Percentiles rank a stretch among this genome's conserved stretches.
Evolutionary conservation across 768 basidiomycete species (phyloP).

Genomic region (Agrocybe chaxingu): DNA sequence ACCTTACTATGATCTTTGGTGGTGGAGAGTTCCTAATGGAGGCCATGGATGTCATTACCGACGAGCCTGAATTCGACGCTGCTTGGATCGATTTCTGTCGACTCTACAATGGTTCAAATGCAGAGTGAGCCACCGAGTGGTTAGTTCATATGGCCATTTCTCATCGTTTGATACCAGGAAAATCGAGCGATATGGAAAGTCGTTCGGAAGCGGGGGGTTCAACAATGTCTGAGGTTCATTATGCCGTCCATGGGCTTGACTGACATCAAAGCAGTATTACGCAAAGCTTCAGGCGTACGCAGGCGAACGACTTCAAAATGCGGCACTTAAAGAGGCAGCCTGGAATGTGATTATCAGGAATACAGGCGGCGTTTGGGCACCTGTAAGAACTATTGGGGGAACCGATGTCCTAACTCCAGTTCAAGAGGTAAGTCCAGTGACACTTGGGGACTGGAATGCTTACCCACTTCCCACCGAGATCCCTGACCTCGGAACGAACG

Average conservation of each 20-base stretch:
- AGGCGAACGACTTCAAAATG: constrained; percentile 30
- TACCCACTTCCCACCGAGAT: constrained; percentile 18
- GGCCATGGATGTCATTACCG: constrained; percentile 33
- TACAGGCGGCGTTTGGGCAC: constrained; percentile 31
- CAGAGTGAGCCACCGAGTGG: constrained; percentile 23
- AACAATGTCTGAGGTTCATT: constrained; percentile 16
- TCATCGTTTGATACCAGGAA: constrained; percentile 18
- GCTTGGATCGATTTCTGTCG: constrained; percentile 38
- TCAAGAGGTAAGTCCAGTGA: constrained; percentile 28
- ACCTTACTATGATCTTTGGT: constrained; percentile 32
- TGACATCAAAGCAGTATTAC: constrained; percentile 22
- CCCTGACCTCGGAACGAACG: constrained; percentile 32
- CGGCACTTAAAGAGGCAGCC: constrained; percentile 28
- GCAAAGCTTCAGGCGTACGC: constrained; percentile 37
- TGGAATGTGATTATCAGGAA: constrained; percentile 29
- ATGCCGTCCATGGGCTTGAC: not conserved
- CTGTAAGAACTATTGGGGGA: constrained; percentile 36
- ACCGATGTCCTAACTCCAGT: constrained; percentile 45
- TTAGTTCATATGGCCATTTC: not conserved
- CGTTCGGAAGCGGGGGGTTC: constrained; percentile 32
- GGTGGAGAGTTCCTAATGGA: constrained; percentile 39
- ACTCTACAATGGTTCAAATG: constrained; percentile 30
- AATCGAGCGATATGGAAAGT: constrained; percentile 31
- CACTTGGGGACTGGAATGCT: not conserved
- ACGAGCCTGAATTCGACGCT: constrained; percentile 35